These are phyloP conservation scores for Cordyceps fumosorosea DNA, from an alignment of 2,329 filamentous ascomycete genomes.

Conservation along the genomic window DNA sequence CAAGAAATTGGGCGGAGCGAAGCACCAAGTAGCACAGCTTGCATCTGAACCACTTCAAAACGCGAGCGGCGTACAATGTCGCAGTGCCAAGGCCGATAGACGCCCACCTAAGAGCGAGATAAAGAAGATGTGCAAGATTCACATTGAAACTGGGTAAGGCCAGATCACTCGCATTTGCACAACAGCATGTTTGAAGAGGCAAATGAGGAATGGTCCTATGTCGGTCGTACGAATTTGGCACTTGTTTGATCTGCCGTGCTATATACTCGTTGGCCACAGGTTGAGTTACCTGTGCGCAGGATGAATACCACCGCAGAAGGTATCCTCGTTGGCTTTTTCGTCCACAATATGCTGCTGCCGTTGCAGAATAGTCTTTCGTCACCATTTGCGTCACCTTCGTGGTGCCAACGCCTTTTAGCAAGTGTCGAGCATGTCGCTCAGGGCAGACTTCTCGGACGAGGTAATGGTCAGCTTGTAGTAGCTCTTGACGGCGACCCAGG, in stretches of 20 bases:
- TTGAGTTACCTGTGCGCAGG: neutral
- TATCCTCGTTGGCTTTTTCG: neutral
- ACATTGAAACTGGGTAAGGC: conserved; percentile 4
- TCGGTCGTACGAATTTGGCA: conserved; percentile 5
- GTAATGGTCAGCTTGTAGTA: conserved; percentile 65
- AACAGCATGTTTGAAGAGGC: neutral
- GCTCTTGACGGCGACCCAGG: conserved; percentile 74
- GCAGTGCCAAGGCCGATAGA: neutral
- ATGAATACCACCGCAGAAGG: neutral
- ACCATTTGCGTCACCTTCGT: no score
- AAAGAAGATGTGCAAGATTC: neutral
- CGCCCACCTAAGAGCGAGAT: neutral
- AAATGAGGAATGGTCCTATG: neutral
- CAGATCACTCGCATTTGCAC: neutral
- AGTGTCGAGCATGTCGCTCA: conserved; percentile 57
- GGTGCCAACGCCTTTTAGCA: conserved; percentile 34
- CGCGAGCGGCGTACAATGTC: neutral
- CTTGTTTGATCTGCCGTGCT: conserved; percentile 12
- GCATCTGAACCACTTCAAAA: conserved; percentile 4
- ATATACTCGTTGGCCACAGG: neutral
- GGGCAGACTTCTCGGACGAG: conserved; percentile 61
- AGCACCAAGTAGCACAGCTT: neutral
- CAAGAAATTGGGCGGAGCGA: neutral
- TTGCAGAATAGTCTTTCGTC: no score
- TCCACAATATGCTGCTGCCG: no score